phyloP scores from a whole-genome alignment of 2,329 filamentous ascomycete species.

The Cladophialophora exuberans region DNA sequence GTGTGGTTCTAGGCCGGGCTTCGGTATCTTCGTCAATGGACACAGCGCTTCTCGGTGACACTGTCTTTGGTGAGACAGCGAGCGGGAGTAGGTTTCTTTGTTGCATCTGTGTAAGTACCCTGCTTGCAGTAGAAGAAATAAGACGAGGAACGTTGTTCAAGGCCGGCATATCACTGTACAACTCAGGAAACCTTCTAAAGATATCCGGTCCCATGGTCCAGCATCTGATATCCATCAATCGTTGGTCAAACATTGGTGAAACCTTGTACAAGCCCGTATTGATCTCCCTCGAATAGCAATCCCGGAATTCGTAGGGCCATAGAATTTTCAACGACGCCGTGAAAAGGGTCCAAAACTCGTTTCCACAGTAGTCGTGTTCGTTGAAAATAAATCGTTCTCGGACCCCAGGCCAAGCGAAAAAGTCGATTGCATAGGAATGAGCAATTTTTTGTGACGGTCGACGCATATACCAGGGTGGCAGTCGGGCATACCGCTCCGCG shows the following conservation, averaged over 20 bases:
- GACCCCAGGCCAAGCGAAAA: slow-evolving; percentile 32
- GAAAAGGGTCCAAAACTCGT: slow-evolving; percentile 31
- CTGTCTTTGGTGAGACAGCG: not conserved
- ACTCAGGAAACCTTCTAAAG: slow-evolving; percentile 30
- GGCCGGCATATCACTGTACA: slow-evolving; percentile 31
- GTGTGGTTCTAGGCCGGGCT: not conserved
- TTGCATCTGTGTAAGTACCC: not conserved
- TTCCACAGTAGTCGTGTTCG: slow-evolving; percentile 32
- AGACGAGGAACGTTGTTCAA: slow-evolving; percentile 24
- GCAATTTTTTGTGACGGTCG: slow-evolving; percentile 30
- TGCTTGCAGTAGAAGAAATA: not conserved
- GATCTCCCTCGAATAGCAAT: slow-evolving; percentile 31
- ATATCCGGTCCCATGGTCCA: slow-evolving; percentile 33
- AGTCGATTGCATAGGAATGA: slow-evolving; percentile 33
- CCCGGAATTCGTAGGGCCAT: slow-evolving; percentile 33
- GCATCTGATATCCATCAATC: slow-evolving; percentile 29
- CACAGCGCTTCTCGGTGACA: not conserved
- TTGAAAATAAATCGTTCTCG: slow-evolving; percentile 32
- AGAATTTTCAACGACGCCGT: slow-evolving; percentile 23
- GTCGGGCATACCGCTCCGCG: slow-evolving; percentile 21
- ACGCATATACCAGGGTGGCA: slow-evolving; percentile 31
- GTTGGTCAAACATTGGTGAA: slow-evolving; percentile 30
- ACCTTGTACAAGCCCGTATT: slow-evolving; percentile 32
- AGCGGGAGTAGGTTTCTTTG: slow-evolving; percentile 7
- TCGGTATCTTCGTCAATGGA: slow-evolving; percentile 11